These are phyloP conservation scores for Gossypium herbaceum DNA, from an alignment of 345 rosid species.

Conservation along the genomic window DNA sequence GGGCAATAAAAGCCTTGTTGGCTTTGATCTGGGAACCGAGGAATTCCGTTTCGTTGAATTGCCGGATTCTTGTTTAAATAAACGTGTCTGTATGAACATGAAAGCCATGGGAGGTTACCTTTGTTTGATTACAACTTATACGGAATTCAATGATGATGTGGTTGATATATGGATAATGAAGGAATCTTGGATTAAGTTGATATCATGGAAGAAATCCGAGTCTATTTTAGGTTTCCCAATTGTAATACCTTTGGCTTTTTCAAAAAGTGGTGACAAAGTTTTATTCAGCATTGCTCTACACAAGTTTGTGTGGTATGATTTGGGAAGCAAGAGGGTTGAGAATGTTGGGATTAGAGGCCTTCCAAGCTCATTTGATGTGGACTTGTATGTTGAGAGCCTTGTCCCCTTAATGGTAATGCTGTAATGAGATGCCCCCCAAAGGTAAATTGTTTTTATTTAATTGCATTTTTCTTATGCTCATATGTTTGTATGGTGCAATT, in stretches of 20 bases:
- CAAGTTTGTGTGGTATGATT: background rate
- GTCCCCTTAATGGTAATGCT: too few species aligned
- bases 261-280: background rate
- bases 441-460: background rate
- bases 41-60: constrained; percentile 14
- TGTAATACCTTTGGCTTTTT: constrained; percentile 2
- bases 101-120: constrained; percentile 24
- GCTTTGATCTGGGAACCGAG: background rate
- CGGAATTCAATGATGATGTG: background rate
- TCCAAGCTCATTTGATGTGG: background rate
- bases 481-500: background rate
- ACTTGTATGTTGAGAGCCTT: too few species aligned
- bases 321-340: background rate
- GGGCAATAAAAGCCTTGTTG: constrained; percentile 23
- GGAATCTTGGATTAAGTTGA: constrained; percentile 5
- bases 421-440: too few species aligned
- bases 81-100: constrained; percentile 24
- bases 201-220: background rate
- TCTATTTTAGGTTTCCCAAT: background rate
- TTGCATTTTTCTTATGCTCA: too few species aligned
- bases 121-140: constrained; percentile 20
- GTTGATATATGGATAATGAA: constrained; percentile 12
- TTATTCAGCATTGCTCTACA: background rate
- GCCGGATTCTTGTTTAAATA: constrained; percentile 16
- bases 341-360: background rate